phyloP scores from a whole-genome alignment of 768 basidiomycete genomes.

The Mycena capillaripes region DNA sequence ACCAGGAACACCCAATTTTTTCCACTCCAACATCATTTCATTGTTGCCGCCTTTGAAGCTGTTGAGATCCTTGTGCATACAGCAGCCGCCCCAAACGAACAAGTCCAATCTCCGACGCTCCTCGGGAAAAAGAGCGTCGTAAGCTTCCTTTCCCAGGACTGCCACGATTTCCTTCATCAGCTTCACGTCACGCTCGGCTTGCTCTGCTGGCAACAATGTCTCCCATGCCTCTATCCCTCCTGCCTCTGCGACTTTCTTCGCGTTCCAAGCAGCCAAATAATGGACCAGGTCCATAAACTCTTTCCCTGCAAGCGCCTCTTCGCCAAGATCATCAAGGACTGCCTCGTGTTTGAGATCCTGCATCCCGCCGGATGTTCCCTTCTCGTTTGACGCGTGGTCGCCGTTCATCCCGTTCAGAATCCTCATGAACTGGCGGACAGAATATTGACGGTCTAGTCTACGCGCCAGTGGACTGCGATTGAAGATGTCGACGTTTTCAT shows the following conservation, averaged over 20 bases:
- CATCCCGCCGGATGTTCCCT: slow-evolving; percentile 30
- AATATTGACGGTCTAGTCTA: neutral
- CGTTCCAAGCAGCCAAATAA: slow-evolving; percentile 36
- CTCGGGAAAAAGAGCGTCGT: slow-evolving; percentile 35
- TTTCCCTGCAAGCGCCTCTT: slow-evolving; percentile 26
- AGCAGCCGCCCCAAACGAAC: slow-evolving; percentile 53
- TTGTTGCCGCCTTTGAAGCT: no score
- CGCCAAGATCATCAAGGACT: slow-evolving; percentile 34
- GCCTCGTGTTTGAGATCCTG: slow-evolving; percentile 35
- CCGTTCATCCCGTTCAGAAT: slow-evolving; percentile 41
- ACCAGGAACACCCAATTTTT: no score
- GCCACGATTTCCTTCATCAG: slow-evolving; percentile 34
- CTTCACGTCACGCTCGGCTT: slow-evolving; percentile 33
- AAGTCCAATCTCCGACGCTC: slow-evolving; percentile 38
- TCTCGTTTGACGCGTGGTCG: slow-evolving; percentile 44
- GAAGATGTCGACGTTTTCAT: no score
- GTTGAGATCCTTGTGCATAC: no score
- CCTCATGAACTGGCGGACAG: neutral
- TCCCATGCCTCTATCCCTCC: slow-evolving; percentile 46
- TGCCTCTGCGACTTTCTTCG: slow-evolving; percentile 39
- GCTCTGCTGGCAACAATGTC: slow-evolving; percentile 37
- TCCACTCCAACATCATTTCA: no score
- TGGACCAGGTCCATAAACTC: slow-evolving; percentile 33
- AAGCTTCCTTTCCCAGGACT: slow-evolving; percentile 41
- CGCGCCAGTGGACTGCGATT: no score